A percentile compares a stretch with the other conserved stretches of the same genome.
Evolutionary conservation across 2,329 filamentous ascomycete genomes (phyloP).

Genomic region (Colletotrichum siamense): DNA sequence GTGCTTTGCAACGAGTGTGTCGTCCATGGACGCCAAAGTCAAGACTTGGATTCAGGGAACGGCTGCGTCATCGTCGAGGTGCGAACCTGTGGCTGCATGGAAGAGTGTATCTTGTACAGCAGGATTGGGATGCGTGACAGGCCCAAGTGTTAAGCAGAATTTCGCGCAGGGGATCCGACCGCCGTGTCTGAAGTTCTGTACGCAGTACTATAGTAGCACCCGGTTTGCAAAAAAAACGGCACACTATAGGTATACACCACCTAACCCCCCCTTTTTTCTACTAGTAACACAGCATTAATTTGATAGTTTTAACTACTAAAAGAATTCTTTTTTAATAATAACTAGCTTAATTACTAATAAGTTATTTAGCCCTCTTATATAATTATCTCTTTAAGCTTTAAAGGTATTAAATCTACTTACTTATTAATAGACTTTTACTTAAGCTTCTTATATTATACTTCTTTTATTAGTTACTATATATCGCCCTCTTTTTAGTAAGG

Average conservation of each 20-base stretch:
- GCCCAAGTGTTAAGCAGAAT: background rate
- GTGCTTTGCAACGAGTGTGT: background rate
- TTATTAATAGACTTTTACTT: background rate
- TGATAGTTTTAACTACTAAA: no score
- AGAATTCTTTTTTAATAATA: background rate
- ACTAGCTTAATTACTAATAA: background rate
- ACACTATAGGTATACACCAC: no score
- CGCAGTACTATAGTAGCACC: background rate
- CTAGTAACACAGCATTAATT: no score
- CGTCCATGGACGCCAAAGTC: background rate
- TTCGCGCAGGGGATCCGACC: conserved; percentile 8
- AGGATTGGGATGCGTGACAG: background rate
- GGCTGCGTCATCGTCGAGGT: background rate
- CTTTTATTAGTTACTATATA: background rate
- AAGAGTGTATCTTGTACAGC: background rate
- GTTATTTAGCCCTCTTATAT: background rate
- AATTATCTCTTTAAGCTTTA: background rate
- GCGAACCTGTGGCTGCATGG: background rate
- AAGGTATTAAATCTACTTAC: background rate
- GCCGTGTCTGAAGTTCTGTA: background rate
- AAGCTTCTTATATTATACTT: background rate
- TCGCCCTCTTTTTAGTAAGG: background rate
- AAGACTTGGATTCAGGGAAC: background rate
- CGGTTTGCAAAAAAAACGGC: no score
- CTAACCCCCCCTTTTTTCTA: no score